Conservation (phyloP, 192 early-diverging fungal genomes). For the Neocallimastix lanati region DNA sequence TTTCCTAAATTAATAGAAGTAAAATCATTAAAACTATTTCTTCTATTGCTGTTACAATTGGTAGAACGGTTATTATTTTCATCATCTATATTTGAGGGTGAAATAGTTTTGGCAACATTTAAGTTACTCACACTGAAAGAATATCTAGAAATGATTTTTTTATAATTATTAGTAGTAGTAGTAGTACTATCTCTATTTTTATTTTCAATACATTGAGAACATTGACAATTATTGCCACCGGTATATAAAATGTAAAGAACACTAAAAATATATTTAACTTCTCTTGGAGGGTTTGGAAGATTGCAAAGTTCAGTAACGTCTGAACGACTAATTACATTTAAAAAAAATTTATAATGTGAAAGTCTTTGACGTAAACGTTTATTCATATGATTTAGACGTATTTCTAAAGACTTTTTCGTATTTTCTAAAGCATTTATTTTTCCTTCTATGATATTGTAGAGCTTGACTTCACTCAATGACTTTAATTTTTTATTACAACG, state of each 20-base stretch:
- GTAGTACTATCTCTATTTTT: neutral
- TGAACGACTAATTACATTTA: neutral
- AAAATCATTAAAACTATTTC: neutral
- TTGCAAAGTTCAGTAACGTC: neutral
- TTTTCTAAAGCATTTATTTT: neutral
- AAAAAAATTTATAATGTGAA: neutral
- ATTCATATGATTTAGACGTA: neutral
- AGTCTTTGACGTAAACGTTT: neutral
- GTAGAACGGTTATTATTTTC: neutral
- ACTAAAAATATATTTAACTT: neutral
- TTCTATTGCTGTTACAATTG: neutral
- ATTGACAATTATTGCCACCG: neutral
- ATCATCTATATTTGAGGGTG: neutral
- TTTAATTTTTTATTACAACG: neutral
- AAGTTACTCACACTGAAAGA: neutral
- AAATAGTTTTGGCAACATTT: neutral
- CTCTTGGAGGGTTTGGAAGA: neutral
- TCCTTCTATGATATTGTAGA: neutral
- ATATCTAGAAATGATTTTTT: neutral
- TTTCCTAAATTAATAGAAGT: neutral
- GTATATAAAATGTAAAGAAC: neutral
- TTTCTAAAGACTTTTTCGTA: neutral
- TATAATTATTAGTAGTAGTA: neutral
- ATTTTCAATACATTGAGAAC: neutral
- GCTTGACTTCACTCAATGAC: neutral